Percentiles rank a stretch among this genome's conserved stretches.
Conservation (phyloP, 1,284 basidiomycete species). For the Sphagnurus paluster region DNA sequence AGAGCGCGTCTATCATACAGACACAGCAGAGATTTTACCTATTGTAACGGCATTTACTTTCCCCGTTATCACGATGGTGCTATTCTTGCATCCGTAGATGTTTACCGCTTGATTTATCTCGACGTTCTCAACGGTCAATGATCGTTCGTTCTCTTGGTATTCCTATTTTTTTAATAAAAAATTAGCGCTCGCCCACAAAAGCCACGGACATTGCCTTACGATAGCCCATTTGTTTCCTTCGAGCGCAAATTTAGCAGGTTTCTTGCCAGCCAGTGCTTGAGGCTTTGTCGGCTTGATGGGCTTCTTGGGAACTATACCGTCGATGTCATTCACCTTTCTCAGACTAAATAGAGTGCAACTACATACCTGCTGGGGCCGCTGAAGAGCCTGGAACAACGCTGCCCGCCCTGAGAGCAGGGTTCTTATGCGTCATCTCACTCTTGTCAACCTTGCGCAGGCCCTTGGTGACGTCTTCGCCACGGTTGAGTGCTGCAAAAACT, state of each 20-base stretch:
- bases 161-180: slow-evolving; percentile 57
- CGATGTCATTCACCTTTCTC: slow-evolving; percentile 4
- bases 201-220: slow-evolving; percentile 48
- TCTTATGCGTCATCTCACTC: slow-evolving; percentile 99
- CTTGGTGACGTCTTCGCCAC: slow-evolving; percentile 88
- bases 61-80: slow-evolving; percentile 86
- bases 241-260: slow-evolving; percentile 87
- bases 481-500: slow-evolving; percentile 93
- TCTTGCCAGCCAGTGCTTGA: slow-evolving; percentile 78
- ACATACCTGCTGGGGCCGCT: slow-evolving; percentile 33
- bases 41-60: slow-evolving; percentile 96
- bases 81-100: slow-evolving; percentile 90
- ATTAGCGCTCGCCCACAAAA: not conserved
- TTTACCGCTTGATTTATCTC: slow-evolving; percentile 88
- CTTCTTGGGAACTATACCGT: slow-evolving; percentile 48
- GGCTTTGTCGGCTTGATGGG: slow-evolving; percentile 84
- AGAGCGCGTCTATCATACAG: slow-evolving; percentile 1
- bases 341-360: slow-evolving; percentile 2
- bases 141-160: slow-evolving; percentile 85
- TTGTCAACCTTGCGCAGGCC: slow-evolving; percentile 92
- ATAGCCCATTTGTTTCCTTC: slow-evolving; percentile 96
- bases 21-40: slow-evolving; percentile 45
- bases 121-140: slow-evolving; percentile 76
- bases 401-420: slow-evolving; percentile 78
- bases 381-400: slow-evolving; percentile 59